Percentiles rank a stretch among this genome's conserved stretches.
Evolutionary conservation across 2,329 filamentous ascomycete genomes (phyloP).

Genomic region (Stagonosporopsis vannaccii): DNA sequence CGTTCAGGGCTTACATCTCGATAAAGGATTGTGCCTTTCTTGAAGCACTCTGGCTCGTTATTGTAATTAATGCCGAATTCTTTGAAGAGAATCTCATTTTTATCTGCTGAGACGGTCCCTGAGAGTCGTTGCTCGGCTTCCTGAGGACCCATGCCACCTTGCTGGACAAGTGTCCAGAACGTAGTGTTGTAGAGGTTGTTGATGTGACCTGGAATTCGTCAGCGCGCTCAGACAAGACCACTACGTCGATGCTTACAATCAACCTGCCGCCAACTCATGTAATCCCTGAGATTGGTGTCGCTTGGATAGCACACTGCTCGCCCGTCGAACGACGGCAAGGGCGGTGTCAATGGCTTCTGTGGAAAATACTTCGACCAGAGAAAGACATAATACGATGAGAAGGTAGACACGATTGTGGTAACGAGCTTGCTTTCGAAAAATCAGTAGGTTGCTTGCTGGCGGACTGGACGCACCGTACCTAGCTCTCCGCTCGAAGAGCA

Average conservation of each 20-base stretch:
- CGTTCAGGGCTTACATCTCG: slow-evolving; percentile 67
- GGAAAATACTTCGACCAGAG: slow-evolving; percentile 81
- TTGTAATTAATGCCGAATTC: slow-evolving; percentile 96
- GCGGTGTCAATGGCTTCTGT: slow-evolving; percentile 71
- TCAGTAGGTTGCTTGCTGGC: neutral
- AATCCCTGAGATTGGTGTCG: slow-evolving; percentile 83
- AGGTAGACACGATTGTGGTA: slow-evolving; percentile 89
- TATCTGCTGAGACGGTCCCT: slow-evolving; percentile 83
- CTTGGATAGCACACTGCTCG: slow-evolving; percentile 89
- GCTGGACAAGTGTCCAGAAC: slow-evolving; percentile 87
- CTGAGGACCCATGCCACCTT: slow-evolving; percentile 75
- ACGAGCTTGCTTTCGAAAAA: slow-evolving; percentile 76
- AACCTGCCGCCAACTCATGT: slow-evolving; percentile 95
- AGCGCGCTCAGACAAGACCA: neutral
- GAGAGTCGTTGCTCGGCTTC: slow-evolving; percentile 83
- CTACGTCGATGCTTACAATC: slow-evolving; percentile 71
- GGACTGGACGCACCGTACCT: slow-evolving; percentile 60
- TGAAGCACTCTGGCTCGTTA: slow-evolving; percentile 90
- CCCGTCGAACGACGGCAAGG: slow-evolving; percentile 90
- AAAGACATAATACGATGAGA: slow-evolving; percentile 88
- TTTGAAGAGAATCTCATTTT: slow-evolving; percentile 94
- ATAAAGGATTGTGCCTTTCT: slow-evolving; percentile 91
- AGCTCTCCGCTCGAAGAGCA: slow-evolving; percentile 83
- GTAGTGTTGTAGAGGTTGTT: slow-evolving; percentile 99
- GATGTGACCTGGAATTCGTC: slow-evolving; percentile 73